Conservation (phyloP, 345 rosid species). For the Lepidium africanum region DNA sequence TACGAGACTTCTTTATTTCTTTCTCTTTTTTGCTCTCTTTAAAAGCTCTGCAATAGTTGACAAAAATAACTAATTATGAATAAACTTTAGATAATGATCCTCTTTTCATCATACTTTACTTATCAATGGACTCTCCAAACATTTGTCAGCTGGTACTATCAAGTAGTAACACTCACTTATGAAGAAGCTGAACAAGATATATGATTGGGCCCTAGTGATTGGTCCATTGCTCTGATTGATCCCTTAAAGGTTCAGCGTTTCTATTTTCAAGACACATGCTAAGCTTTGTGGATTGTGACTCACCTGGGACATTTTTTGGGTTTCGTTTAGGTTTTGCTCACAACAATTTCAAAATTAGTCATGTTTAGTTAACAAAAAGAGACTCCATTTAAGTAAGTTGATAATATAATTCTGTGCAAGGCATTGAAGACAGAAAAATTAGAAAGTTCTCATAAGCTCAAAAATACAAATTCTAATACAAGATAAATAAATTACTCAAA, state of each 20-base stretch:
- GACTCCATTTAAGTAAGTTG: background rate
- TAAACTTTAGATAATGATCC: too few relatives aligned
- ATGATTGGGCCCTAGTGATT: background rate
- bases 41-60: background rate
- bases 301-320: background rate
- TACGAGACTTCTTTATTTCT: background rate
- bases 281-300: background rate
- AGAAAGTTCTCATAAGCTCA: background rate
- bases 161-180: background rate
- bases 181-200: background rate
- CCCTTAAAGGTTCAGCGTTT: background rate
- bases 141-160: background rate
- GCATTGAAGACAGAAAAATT: background rate
- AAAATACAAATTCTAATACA: conserved; percentile 1
- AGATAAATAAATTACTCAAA: background rate
- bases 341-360: background rate
- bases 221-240: background rate
- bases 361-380: background rate
- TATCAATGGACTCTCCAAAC: too few relatives aligned
- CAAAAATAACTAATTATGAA: too few relatives aligned
- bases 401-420: background rate
- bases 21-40: background rate
- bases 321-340: background rate
- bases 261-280: background rate
- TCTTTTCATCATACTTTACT: too few relatives aligned